Evolutionary conservation across 441 rosid species (phyloP).

Genomic region (Manihot esculenta): DNA sequence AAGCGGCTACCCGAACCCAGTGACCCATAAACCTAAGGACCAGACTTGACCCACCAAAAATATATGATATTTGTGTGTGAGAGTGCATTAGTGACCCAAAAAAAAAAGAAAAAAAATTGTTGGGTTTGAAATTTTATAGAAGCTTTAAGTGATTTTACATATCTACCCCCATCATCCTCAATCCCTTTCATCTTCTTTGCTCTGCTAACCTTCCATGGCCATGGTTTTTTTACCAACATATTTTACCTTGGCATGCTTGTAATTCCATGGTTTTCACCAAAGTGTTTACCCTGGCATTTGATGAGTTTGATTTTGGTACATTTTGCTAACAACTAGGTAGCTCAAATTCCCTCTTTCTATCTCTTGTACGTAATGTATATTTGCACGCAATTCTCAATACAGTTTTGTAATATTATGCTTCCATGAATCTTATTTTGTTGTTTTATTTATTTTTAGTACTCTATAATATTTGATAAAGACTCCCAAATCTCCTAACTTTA

Average conservation of each 20-base stretch:
- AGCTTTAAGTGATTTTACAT: slow-evolving; percentile 6
- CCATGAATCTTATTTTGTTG: not conserved
- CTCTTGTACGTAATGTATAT: slow-evolving; percentile 44
- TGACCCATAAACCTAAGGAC: slow-evolving; percentile 5
- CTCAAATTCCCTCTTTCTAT: not conserved
- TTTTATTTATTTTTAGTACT: not conserved
- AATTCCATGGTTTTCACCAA: slow-evolving; percentile 15
- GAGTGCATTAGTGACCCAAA: slow-evolving; percentile 4
- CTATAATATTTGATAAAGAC: not conserved
- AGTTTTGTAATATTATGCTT: slow-evolving; percentile 40
- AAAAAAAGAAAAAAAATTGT: slow-evolving; percentile 1
- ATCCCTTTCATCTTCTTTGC: not conserved
- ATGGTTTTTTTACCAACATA: slow-evolving; percentile 11
- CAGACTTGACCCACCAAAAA: slow-evolving; percentile 12
- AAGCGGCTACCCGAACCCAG: slow-evolving; percentile 27
- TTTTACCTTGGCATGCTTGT: slow-evolving; percentile 16
- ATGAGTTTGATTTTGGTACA: slow-evolving; percentile 12
- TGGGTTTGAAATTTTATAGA: slow-evolving; percentile 8
- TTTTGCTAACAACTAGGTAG: slow-evolving; percentile 40
- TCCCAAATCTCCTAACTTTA: not conserved
- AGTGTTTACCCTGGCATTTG: slow-evolving; percentile 22
- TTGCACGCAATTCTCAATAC: slow-evolving; percentile 31
- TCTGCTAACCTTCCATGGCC: slow-evolving; percentile 21
- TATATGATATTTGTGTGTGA: slow-evolving; percentile 2
- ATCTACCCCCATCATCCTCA: not conserved